These are phyloP conservation scores for Termitomyces titanicus DNA, from an alignment of 768 basidiomycete genomes.

Conservation along the genomic window DNA sequence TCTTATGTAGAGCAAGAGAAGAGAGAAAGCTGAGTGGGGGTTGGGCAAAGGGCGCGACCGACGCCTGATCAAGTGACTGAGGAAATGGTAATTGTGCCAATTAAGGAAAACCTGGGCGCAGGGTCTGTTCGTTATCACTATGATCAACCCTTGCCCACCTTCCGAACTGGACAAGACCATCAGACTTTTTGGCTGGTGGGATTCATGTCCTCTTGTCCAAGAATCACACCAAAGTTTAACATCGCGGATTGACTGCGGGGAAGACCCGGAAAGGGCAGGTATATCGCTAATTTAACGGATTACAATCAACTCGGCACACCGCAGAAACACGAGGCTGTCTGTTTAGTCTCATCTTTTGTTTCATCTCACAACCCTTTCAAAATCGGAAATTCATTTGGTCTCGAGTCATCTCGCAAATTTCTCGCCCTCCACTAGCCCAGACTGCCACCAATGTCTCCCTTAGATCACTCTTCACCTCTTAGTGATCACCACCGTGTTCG, in stretches of 20 bases:
- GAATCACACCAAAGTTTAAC: conserved; percentile 11
- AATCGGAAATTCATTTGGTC: conserved; percentile 26
- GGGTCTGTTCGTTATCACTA: conserved; percentile 16
- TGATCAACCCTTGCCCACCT: conserved; percentile 20
- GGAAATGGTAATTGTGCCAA: neutral
- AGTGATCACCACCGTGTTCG: conserved; percentile 22
- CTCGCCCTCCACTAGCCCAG: conserved; percentile 15
- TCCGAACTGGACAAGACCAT: conserved; percentile 5
- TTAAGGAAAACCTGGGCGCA: conserved; percentile 10
- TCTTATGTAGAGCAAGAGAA: neutral
- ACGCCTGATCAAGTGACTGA: conserved; percentile 24
- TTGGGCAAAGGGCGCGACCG: conserved; percentile 35
- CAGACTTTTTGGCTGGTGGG: conserved; percentile 3
- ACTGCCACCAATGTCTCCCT: conserved; percentile 16
- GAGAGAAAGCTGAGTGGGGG: conserved; percentile 19
- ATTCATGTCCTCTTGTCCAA: conserved; percentile 14
- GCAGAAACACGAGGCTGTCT: conserved; percentile 38
- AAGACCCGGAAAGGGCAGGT: conserved; percentile 25
- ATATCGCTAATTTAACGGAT: conserved; percentile 22
- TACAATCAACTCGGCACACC: conserved; percentile 31
- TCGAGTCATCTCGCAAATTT: conserved; percentile 28
- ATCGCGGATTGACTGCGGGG: conserved; percentile 27
- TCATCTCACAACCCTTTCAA: conserved; percentile 25
- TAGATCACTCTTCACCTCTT: conserved; percentile 13
- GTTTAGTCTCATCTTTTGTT: conserved; percentile 32